These are phyloP conservation scores for Dryadomyces sulphureus DNA, from an alignment of 2,329 filamentous ascomycete species.

Conservation along the genomic window DNA sequence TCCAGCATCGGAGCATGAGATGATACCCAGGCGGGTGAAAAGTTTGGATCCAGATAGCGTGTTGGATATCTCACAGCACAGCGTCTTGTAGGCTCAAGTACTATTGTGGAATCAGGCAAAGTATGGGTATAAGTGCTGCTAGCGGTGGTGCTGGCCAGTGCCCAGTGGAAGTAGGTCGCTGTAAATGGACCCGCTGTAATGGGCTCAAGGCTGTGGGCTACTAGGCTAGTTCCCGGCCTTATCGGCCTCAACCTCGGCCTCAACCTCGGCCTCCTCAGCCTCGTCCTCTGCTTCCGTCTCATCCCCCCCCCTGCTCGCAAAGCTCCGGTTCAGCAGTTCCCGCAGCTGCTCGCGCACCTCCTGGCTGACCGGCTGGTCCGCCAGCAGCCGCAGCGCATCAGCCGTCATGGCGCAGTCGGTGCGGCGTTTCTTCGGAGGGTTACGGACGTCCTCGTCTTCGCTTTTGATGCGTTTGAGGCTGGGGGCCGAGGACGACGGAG, in stretches of 20 bases:
- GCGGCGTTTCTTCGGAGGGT: slow-evolving; percentile 3
- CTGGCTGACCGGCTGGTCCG: slow-evolving; percentile 24
- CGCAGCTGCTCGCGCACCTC: slow-evolving; percentile 28
- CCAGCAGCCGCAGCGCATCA: slow-evolving; percentile 35
- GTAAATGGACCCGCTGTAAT: no score
- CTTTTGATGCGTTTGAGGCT: no score
- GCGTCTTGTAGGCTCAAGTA: no score
- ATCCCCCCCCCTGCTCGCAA: not conserved
- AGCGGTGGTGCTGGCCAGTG: no score
- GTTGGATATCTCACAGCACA: no score
- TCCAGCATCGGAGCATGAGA: slow-evolving; percentile 1
- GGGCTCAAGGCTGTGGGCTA: no score
- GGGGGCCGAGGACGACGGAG: no score
- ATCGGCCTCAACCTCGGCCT: not conserved
- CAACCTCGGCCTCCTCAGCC: not conserved
- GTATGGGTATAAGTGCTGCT: no score
- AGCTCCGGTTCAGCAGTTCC: slow-evolving; percentile 1
- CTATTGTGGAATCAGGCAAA: no score
- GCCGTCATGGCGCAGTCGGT: slow-evolving; percentile 23
- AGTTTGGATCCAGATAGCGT: not conserved
- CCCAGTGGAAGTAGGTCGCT: no score
- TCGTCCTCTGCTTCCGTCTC: not conserved
- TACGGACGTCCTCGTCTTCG: no score
- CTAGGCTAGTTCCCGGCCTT: no score
- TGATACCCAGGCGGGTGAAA: not conserved